Evolutionary conservation across 495 filamentous ascomycete species (phyloP), one percentile per base, ranked within the genome.

Genomic region (Cercophora sp.): DNA sequence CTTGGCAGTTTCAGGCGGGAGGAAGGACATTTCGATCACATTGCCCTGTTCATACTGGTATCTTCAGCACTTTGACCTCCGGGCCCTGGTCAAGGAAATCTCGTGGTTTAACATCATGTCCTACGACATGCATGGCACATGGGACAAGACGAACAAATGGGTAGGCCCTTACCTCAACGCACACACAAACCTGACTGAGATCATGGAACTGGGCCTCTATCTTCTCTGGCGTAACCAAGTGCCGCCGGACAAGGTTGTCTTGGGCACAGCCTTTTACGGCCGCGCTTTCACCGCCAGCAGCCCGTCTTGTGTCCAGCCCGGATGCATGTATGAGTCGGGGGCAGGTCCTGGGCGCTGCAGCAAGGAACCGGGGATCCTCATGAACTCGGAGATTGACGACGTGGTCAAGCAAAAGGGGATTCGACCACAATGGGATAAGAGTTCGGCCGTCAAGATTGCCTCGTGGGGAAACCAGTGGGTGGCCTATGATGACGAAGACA

Each of bases 51-150:
- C 61, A 0, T 81, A 76, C 46, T 80, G 79, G 78, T 83, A 83
- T 58, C 54, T 83, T 0, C 73, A 69, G 27, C 53, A 68, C 31
- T 82, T 82, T 55, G 73, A 83, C 51, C 15, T 81, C 11, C 44
- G 53, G 1, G 34, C 23, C 0, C 54, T 79, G 13, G 53, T 71
- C 24, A 10, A 46, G 9, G 10, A 57, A 19, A 59, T 78, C 4
- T 73, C 79, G 52, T 82, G 74, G 72, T 74, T 76, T 37, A 81
- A 82, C 47, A 6, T 82, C 9, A 83, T 84, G 79, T 62, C 59
- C 0, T 82, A 81, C 50, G 74, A 79, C 57, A 35, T 77, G 0
- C 69, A 63, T 39, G 59, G 65, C 0, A 42, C 26, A 0, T 63
- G 60, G 49, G 56, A 63, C 18, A 6, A 22, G 4, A 37, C 18